Evolutionary conservation across 805 yeast genomes (phyloP), one percentile per base, ranked within the genome.

Genomic region (Spathaspora gorwiae): DNA sequence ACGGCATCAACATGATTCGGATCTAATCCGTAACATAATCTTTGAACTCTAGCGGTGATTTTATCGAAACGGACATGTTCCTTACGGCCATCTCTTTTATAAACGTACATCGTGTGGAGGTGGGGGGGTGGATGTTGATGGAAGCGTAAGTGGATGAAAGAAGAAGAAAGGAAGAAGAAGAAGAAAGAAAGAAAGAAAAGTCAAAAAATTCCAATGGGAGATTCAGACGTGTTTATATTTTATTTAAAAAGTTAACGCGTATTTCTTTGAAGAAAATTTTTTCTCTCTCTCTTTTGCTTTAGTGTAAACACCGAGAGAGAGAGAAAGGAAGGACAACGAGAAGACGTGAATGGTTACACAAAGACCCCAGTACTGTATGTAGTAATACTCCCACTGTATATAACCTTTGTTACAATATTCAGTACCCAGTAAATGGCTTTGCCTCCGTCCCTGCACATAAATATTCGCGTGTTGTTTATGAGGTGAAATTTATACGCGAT

Each of bases 11-110:
- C 90, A 66, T 90, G 97, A 40, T 78, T 79, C 35, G 95, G 76
- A 64, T 92, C 97, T 55, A 94, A 79, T 42, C 97, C 97, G 62
- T 94, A 92, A 57, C 98, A 90, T 51, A 94, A 80, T 61, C 97
- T 86, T 54, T 92, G 86, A 50, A 94, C 87, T 60, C 76, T 66
- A 41, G 98, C 96, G 44, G 98, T 92, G 76, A 94, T 92, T 69
- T 92, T 90, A 68, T 90, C 97, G 67, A 90, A 90, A 64, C 90
- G 86, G 48, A 90, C 97, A 35, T 92, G 94, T 72, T 90, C 97
- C 68, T 84, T 81, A 66, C 84, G 92, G 55, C 97, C 97, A 72
- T 89, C 95, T 80, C 96, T 84, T 66, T 89, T 89, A 62, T 74
- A 78, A 57, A 90, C 96, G 67, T 80, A 87, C 95, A 89, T 88